Percentiles rank a stretch among this genome's conserved stretches.
phyloP scores from a whole-genome alignment of 331 rosid species.

The Acacia concinna region DNA sequence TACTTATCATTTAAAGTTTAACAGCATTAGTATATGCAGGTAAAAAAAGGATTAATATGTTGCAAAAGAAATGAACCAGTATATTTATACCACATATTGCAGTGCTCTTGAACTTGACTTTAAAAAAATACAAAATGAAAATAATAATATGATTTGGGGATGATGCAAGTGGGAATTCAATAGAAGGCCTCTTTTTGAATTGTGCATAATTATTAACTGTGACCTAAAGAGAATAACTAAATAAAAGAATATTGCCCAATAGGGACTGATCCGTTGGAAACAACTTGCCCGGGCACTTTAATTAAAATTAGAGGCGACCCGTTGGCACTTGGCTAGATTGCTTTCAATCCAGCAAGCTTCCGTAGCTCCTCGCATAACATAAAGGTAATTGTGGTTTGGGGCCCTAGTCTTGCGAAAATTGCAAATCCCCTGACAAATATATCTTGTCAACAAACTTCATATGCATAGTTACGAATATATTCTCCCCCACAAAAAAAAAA shows the following conservation, averaged over 20 bases:
- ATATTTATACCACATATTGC: no score
- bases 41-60: no score
- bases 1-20: no score
- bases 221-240: slow-evolving; percentile 17
- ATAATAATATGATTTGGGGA: no score
- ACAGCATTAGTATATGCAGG: no score
- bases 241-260: slow-evolving; percentile 20
- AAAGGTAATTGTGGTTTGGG: slow-evolving; percentile 89
- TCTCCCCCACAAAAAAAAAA: not conserved
- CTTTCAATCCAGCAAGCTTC: slow-evolving; percentile 71
- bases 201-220: slow-evolving; percentile 23
- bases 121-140: no score
- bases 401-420: slow-evolving; percentile 84
- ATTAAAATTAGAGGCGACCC: slow-evolving; percentile 13
- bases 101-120: no score
- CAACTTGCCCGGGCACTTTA: slow-evolving; percentile 21
- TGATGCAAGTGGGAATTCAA: slow-evolving; percentile 17
- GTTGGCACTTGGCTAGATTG: slow-evolving; percentile 58
- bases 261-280: slow-evolving; percentile 17
- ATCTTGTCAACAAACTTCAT: slow-evolving; percentile 3
- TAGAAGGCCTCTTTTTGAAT: slow-evolving; percentile 12
- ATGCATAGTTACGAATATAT: slow-evolving; percentile 9
- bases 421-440: slow-evolving; percentile 74
- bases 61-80: no score
- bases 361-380: slow-evolving; percentile 87